A percentile compares a stretch with the other conserved stretches of the same genome.
phyloP scores from a whole-genome alignment of 495 filamentous ascomycete genomes.

The Lepraria neglecta region DNA sequence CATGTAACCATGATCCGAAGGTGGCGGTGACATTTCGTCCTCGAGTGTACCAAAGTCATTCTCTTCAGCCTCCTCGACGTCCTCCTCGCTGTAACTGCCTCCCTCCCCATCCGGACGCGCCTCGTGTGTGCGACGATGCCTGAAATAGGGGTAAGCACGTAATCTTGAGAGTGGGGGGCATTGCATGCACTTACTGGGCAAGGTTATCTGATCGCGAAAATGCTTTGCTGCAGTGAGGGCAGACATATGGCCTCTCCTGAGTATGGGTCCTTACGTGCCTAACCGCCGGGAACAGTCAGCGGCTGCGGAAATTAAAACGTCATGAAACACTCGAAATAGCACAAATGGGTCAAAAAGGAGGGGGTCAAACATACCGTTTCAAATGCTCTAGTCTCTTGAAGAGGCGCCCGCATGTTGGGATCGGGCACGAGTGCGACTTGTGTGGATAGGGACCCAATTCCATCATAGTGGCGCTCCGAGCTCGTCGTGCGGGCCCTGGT shows the following conservation, averaged over 20 bases:
- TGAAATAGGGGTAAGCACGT: conserved; percentile 41
- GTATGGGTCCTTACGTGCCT: conserved; percentile 99
- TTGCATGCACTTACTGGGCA: conserved; percentile 70
- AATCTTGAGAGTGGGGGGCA: conserved; percentile 12
- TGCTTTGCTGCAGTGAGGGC: conserved; percentile 94
- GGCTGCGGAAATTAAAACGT: conserved; percentile 48
- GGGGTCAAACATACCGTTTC: conserved; percentile 71
- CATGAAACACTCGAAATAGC: conserved; percentile 32
- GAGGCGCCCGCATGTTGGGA: conserved; percentile 90
- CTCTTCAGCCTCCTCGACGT: conserved; percentile 66
- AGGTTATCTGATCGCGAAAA: conserved; percentile 98
- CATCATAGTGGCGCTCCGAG: conserved; percentile 92
- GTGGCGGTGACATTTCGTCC: conserved; percentile 57
- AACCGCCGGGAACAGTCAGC: conserved; percentile 51
- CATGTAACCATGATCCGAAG: conserved; percentile 32
- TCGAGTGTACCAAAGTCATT: conserved; percentile 70
- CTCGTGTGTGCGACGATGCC: conserved; percentile 94
- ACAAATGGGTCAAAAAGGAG: not conserved
- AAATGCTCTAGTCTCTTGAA: conserved; percentile 99
- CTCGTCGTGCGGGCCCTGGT: conserved; percentile 71
- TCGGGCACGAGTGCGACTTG: conserved; percentile 98
- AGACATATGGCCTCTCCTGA: conserved; percentile 96
- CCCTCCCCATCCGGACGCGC: conserved; percentile 62
- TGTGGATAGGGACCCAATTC: conserved; percentile 94
- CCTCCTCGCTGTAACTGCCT: conserved; percentile 62